Conservation (phyloP, 352 stramenopile genomes). For the Halophytophthora batemanensis region DNA sequence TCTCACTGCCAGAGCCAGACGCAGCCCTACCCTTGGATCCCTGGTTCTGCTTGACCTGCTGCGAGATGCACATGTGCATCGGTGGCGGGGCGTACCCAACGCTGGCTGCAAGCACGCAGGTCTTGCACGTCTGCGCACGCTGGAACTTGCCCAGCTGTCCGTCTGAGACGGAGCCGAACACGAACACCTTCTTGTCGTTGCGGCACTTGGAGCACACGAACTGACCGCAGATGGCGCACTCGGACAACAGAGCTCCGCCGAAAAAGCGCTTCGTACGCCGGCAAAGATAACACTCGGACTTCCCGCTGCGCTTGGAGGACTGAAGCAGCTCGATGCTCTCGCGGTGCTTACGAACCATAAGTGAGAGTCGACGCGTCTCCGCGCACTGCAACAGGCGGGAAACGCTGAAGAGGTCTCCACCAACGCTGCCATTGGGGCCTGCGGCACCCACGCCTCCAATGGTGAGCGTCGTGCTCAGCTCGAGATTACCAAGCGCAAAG, state of each 20-base stretch:
- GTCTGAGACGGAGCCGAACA: constrained; percentile 12
- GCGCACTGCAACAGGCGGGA: constrained; percentile 25
- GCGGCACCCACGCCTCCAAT: constrained; percentile 3
- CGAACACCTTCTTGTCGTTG: constrained; percentile 40
- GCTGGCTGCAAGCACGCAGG: constrained; percentile 31
- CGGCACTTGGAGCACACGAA: constrained; percentile 48
- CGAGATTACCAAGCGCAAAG: constrained; percentile 28
- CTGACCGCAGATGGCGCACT: constrained; percentile 44
- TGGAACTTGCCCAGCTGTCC: constrained; percentile 23
- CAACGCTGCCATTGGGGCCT: constrained; percentile 4
- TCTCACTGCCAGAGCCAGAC: neutral
- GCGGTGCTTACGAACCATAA: constrained; percentile 28
- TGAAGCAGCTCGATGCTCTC: constrained; percentile 29
- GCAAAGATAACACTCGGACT: constrained; percentile 21
- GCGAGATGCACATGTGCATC: constrained; percentile 22
- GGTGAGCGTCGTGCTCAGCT: constrained; percentile 9
- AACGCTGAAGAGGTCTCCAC: constrained; percentile 20
- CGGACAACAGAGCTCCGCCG: constrained; percentile 18
- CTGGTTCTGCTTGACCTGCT: constrained; percentile 14
- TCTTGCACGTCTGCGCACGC: constrained; percentile 33
- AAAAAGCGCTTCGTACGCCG: constrained; percentile 40
- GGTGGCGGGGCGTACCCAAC: constrained; percentile 13
- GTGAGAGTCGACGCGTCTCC: constrained; percentile 33
- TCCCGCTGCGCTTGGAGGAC: neutral
- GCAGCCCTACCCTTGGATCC: neutral